A percentile compares a stretch with the other conserved stretches of the same genome.
Evolutionary conservation across 768 basidiomycete genomes (phyloP).

Genomic region (Suillus alpinus): DNA sequence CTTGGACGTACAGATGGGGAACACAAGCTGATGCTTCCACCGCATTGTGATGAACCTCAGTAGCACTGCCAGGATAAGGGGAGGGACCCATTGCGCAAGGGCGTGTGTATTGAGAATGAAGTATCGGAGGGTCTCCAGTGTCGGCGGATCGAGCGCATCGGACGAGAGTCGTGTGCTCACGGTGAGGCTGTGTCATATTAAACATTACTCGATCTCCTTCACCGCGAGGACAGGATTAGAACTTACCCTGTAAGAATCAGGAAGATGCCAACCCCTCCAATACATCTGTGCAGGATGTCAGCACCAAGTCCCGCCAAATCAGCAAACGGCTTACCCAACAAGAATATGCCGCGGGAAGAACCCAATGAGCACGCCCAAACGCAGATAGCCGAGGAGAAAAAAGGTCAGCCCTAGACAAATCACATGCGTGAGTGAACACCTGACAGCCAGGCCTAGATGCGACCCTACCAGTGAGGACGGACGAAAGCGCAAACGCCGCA

Average conservation of each 20-base stretch:
- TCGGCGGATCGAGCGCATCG: constrained; percentile 63
- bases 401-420: constrained; percentile 52
- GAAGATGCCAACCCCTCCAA: constrained; percentile 95
- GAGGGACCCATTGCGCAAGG: constrained; percentile 75
- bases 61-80: constrained; percentile 71
- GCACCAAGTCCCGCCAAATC: not conserved
- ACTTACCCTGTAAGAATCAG: constrained; percentile 83
- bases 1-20: constrained; percentile 71
- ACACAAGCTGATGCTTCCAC: constrained; percentile 86
- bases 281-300: constrained; percentile 48
- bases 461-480: constrained; percentile 76
- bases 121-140: constrained; percentile 59
- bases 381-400: constrained; percentile 80
- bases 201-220: not conserved
- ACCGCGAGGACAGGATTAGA: not conserved
- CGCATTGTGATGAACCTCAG: constrained; percentile 77
- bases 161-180: constrained; percentile 83
- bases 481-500: constrained; percentile 82
- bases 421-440: constrained; percentile 1
- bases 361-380: constrained; percentile 81
- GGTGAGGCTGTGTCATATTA: constrained; percentile 52
- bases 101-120: constrained; percentile 66
- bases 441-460: not conserved
- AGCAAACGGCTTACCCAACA: constrained; percentile 63
- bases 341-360: constrained; percentile 97